A percentile compares a stretch with the other conserved stretches of the same genome.
These are phyloP conservation scores for Hylodesmum podocarpum DNA, from an alignment of 306 rosid species.

Conservation along the genomic window DNA sequence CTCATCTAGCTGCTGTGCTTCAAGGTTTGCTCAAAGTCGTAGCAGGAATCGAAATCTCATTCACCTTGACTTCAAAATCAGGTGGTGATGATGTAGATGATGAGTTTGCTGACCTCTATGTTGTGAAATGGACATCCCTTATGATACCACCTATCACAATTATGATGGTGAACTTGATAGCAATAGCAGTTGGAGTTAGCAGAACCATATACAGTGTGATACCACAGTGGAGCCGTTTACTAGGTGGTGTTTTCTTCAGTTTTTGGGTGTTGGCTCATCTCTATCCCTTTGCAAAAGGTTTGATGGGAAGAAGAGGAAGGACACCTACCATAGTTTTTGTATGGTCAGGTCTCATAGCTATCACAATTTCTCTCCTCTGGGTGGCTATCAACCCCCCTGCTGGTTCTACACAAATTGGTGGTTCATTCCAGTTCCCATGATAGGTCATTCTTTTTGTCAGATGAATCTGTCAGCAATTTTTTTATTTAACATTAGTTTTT, in stretches of 20 bases:
- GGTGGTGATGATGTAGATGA: slow-evolving; percentile 82
- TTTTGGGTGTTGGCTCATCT: slow-evolving; percentile 94
- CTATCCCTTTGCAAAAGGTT: slow-evolving; percentile 87
- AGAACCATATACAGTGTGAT: slow-evolving; percentile 80
- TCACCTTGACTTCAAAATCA: slow-evolving; percentile 89
- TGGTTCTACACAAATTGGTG: slow-evolving; percentile 69
- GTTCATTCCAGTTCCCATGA: slow-evolving; percentile 84
- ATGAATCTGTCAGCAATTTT: slow-evolving; percentile 14
- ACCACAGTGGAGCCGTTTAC: slow-evolving; percentile 83
- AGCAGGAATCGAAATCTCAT: slow-evolving; percentile 90
- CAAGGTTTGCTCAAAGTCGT: slow-evolving; percentile 83
- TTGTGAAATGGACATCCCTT: slow-evolving; percentile 78
- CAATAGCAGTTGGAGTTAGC: slow-evolving; percentile 84
- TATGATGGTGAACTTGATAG: slow-evolving; percentile 80
- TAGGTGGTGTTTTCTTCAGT: slow-evolving; percentile 94
- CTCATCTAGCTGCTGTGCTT: slow-evolving; percentile 91
- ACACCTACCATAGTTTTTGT: slow-evolving; percentile 98
- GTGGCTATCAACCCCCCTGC: slow-evolving; percentile 88
- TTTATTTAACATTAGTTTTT: slow-evolving; percentile 30
- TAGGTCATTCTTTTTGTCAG: slow-evolving; percentile 31
- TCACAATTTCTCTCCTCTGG: slow-evolving; percentile 92
- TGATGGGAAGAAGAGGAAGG: slow-evolving; percentile 95
- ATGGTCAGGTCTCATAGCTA: slow-evolving; percentile 89
- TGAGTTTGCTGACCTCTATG: slow-evolving; percentile 77
- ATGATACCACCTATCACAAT: slow-evolving; percentile 91